Evolutionary conservation across 345 rosid genomes (phyloP).

Genomic region (Syzygium jambos): DNA sequence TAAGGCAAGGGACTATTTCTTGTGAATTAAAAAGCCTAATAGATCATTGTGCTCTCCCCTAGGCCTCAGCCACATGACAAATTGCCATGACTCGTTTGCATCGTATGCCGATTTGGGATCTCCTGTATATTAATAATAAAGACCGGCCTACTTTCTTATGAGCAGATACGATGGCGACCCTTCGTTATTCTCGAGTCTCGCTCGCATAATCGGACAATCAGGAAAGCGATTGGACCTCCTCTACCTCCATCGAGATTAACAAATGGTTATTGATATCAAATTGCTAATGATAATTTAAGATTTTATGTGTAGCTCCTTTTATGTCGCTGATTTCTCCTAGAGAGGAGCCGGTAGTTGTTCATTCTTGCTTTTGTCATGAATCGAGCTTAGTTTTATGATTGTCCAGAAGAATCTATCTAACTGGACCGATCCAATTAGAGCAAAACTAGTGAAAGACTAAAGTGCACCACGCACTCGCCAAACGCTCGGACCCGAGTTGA

Average conservation of each 20-base stretch:
- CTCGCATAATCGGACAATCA: neutral
- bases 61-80: neutral
- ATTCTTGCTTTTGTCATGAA: neutral
- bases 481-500: neutral
- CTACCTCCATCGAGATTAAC: neutral
- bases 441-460: neutral
- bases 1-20: neutral
- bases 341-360: neutral
- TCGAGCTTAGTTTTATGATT: neutral
- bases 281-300: neutral
- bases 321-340: neutral
- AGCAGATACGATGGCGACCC: neutral
- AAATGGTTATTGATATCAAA: too few relatives aligned
- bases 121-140: neutral
- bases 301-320: neutral
- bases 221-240: neutral
- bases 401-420: neutral
- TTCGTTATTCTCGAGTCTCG: neutral
- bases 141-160: neutral
- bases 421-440: neutral
- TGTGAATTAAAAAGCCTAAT: neutral
- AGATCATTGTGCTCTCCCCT: neutral
- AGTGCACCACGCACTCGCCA: neutral
- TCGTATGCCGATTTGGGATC: neutral
- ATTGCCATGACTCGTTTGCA: neutral